These are phyloP conservation scores for Elsinoe batatas DNA, from an alignment of 2,329 filamentous ascomycete genomes.

Conservation along the genomic window DNA sequence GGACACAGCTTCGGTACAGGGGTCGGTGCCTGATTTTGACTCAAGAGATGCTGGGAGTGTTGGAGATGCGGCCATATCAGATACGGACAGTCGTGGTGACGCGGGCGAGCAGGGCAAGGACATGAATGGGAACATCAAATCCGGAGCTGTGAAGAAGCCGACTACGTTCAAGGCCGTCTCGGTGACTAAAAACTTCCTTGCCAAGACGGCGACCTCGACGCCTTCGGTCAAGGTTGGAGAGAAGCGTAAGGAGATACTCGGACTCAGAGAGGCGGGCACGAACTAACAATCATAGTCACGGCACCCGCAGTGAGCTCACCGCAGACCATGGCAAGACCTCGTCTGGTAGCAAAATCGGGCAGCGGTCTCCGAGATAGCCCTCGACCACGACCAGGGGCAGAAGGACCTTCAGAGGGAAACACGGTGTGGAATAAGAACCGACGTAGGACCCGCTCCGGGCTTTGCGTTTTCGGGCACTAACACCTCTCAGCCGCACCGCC, in stretches of 20 bases:
- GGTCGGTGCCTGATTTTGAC: constrained; percentile 29
- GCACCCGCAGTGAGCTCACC: constrained; percentile 39
- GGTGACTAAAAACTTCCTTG: constrained; percentile 76
- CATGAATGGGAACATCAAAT: constrained; percentile 51
- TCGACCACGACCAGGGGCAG: constrained; percentile 21
- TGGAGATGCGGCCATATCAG: constrained; percentile 63
- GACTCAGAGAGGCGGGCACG: neutral
- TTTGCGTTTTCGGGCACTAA: constrained; percentile 21
- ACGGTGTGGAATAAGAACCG: constrained; percentile 85
- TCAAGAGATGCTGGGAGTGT: constrained; percentile 49
- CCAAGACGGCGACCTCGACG: constrained; percentile 53
- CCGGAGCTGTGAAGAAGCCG: constrained; percentile 58
- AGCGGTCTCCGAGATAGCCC: constrained; percentile 48
- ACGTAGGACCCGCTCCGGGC: constrained; percentile 46
- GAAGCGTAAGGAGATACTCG: constrained; percentile 36
- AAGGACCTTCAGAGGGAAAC: constrained; percentile 54
- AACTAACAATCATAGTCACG: constrained; percentile 24
- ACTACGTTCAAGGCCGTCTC: constrained; percentile 75
- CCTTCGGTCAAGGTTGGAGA: constrained; percentile 40
- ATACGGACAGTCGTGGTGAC: constrained; percentile 59
- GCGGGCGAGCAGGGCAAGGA: constrained; percentile 42
- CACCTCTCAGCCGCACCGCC: constrained; percentile 45
- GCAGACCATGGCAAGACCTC: constrained; percentile 51
- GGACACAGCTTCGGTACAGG: constrained; percentile 17
- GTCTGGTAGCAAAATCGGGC: constrained; percentile 66